Conservation (phyloP, 2,329 filamentous ascomycete species). For the Fusarium sp. region DNA sequence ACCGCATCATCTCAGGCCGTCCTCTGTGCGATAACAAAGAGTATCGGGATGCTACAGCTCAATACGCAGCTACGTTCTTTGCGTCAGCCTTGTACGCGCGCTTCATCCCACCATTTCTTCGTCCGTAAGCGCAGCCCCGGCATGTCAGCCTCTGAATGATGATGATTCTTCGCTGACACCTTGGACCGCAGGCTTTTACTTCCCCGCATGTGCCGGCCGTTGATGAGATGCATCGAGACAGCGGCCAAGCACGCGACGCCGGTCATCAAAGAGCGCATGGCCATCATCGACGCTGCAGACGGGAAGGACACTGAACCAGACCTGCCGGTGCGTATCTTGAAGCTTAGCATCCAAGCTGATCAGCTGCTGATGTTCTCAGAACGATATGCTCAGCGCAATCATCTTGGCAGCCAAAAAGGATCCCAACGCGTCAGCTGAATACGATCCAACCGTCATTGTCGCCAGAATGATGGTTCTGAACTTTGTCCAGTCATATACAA, state of each 20-base stretch:
- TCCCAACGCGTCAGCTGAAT: slow-evolving; percentile 11
- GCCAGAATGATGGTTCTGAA: slow-evolving; percentile 31
- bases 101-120: slow-evolving; percentile 27
- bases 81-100: slow-evolving; percentile 24
- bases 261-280: slow-evolving; percentile 18
- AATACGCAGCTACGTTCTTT: slow-evolving; percentile 26
- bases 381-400: slow-evolving; percentile 27
- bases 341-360: too few species aligned
- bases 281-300: slow-evolving; percentile 19
- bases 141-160: accelerated
- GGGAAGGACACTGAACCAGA: slow-evolving; percentile 13
- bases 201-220: slow-evolving; percentile 23
- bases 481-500: slow-evolving; percentile 28
- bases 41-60: slow-evolving; percentile 22
- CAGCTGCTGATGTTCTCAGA: slow-evolving; percentile 4
- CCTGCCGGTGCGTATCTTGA: background rate
- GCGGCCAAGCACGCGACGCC: slow-evolving; percentile 25
- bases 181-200: slow-evolving; percentile 6
- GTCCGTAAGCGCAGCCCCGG: slow-evolving; percentile 8
- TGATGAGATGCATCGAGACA: slow-evolving; percentile 23
- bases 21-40: slow-evolving; percentile 24
- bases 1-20: slow-evolving; percentile 27
- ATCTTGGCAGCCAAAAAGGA: slow-evolving; percentile 23
- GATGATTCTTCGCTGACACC: background rate
- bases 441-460: slow-evolving; percentile 23